Conservation (phyloP, 2,329 filamentous ascomycete species). For the Apiospora koreana region DNA sequence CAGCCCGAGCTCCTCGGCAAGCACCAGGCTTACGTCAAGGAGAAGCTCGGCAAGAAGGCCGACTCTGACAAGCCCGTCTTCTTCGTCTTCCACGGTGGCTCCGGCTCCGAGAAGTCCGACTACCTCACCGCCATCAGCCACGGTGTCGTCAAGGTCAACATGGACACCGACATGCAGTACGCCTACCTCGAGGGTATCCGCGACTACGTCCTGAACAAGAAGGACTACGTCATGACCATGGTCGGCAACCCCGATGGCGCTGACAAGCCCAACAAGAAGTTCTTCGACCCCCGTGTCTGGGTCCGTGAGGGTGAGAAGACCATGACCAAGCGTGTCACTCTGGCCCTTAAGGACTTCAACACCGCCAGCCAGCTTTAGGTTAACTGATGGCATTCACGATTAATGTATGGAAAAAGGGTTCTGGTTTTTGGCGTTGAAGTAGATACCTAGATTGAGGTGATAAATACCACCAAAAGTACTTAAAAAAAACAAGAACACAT, state of each 20-base stretch:
- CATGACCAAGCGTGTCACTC: conserved; percentile 79
- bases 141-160: conserved; percentile 99
- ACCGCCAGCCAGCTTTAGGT: conserved; percentile 50
- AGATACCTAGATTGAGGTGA: conserved; percentile 9
- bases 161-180: conserved; percentile 97
- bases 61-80: conserved; percentile 81
- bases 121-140: conserved; percentile 85
- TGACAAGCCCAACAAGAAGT: conserved; percentile 99
- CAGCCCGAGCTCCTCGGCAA: conserved; percentile 94
- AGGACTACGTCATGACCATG: conserved; percentile 84
- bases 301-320: conserved; percentile 96
- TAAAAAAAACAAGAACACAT: not conserved
- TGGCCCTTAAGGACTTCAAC: conserved; percentile 91
- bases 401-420: conserved; percentile 5
- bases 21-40: conserved; percentile 91
- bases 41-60: conserved; percentile 57
- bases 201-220: conserved; percentile 92
- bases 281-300: conserved; percentile 87
- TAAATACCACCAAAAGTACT: not conserved
- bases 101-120: conserved; percentile 87
- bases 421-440: conserved; percentile 3
- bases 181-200: conserved; percentile 91
- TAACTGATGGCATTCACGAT: not conserved
- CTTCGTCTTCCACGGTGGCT: conserved; percentile 99
- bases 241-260: conserved; percentile 95